Percentiles rank a stretch among this genome's conserved stretches.
These are phyloP conservation scores for Sonneratia caseolaris DNA, from an alignment of 345 rosid species.

Conservation along the genomic window DNA sequence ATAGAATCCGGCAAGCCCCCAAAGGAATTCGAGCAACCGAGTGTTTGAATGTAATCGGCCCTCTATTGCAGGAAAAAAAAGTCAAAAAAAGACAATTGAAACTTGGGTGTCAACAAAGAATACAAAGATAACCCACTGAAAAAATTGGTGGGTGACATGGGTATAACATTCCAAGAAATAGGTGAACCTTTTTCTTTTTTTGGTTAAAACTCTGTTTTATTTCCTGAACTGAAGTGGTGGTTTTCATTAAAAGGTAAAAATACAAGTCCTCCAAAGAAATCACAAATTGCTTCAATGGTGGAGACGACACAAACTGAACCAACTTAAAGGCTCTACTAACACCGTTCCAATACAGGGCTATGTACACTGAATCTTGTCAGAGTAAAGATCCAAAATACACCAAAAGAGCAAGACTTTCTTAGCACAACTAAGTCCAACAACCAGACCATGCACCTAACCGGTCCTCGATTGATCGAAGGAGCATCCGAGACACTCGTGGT, in stretches of 20 bases:
- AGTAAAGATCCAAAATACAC: not conserved
- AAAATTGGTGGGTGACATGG: slow-evolving; percentile 11
- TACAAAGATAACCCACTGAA: slow-evolving; percentile 12
- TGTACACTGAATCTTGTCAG: not conserved
- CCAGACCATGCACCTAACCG: slow-evolving; percentile 32
- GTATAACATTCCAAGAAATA: slow-evolving; percentile 8
- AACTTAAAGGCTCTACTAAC: not conserved
- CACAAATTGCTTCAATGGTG: slow-evolving; percentile 6
- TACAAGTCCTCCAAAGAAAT: slow-evolving; percentile 3
- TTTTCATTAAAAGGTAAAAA: not conserved
- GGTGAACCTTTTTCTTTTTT: slow-evolving; percentile 5
- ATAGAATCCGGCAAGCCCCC: slow-evolving; percentile 34
- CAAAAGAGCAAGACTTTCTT: not conserved
- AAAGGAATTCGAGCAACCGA: slow-evolving; percentile 18
- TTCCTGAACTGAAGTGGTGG: not conserved
- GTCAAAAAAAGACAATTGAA: slow-evolving; percentile 19
- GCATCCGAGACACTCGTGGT: slow-evolving; percentile 4
- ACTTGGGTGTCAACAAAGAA: slow-evolving; percentile 7
- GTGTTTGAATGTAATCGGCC: slow-evolving; percentile 9
- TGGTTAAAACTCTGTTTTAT: slow-evolving; percentile 4
- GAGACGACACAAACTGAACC: not conserved
- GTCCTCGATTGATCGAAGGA: slow-evolving; percentile 25
- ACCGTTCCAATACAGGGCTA: not conserved
- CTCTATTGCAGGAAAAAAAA: not conserved
- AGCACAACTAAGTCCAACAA: slow-evolving; percentile 6